Conservation (phyloP, 1,284 basidiomycete genomes). For the Malassezia slooffiae region DNA sequence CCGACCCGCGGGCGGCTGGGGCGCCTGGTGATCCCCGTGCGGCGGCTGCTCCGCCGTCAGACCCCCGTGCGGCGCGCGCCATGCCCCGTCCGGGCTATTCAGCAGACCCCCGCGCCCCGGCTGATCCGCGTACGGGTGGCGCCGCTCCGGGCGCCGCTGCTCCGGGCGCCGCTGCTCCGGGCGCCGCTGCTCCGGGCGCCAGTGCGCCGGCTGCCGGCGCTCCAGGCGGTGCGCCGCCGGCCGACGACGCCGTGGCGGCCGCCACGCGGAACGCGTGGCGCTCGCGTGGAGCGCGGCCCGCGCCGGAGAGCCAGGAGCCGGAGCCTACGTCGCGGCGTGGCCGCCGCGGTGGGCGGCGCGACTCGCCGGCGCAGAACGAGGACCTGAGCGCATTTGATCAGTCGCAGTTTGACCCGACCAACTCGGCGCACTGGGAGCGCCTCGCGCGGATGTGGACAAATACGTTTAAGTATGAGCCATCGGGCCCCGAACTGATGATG, state of each 20-base stretch:
- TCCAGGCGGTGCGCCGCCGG: neutral
- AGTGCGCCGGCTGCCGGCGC: neutral
- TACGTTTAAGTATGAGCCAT: constrained; percentile 15
- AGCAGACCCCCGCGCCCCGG: neutral
- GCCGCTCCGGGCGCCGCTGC: neutral
- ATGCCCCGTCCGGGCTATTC: too few relatives aligned
- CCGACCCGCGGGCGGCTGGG: too few relatives aligned
- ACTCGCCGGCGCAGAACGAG: neutral
- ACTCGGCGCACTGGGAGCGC: constrained; percentile 13
- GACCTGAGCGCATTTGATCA: constrained; percentile 17
- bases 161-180: too few relatives aligned
- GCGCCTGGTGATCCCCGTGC: too few relatives aligned
- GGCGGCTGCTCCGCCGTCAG: too few relatives aligned
- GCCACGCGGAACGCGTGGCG: too few relatives aligned
- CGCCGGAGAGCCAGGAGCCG: neutral
- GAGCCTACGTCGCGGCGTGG: too few relatives aligned
- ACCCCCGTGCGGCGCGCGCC: neutral
- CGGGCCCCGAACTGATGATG: constrained; percentile 15
- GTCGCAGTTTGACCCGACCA: constrained; percentile 16
- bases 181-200: neutral
- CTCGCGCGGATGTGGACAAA: constrained; percentile 15
- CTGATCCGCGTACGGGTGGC: neutral
- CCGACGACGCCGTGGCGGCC: too few relatives aligned
- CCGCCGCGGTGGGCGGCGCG: too few relatives aligned
- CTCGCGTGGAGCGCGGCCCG: neutral